Conservation (phyloP, 768 basidiomycete genomes). For the Paxillus rubicundulus region DNA sequence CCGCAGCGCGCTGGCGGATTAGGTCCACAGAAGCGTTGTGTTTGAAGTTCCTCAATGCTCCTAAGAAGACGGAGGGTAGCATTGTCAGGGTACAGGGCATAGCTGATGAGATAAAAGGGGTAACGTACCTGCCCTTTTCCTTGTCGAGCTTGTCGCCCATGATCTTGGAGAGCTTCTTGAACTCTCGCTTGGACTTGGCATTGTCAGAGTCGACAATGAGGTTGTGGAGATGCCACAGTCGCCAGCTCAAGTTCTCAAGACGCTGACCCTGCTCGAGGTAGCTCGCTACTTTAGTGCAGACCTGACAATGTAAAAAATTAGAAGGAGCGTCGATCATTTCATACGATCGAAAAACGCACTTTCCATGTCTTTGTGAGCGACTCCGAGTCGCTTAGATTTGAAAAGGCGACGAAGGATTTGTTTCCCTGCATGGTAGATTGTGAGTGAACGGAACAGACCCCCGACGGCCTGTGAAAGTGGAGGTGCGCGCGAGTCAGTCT, state of each 20-base stretch:
- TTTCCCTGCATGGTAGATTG: constrained; percentile 56
- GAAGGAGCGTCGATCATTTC: neutral
- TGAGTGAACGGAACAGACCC: too few relatives aligned
- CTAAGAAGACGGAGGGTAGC: constrained; percentile 37
- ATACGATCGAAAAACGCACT: constrained; percentile 39
- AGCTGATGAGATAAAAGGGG: neutral
- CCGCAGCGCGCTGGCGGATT: constrained; percentile 74
- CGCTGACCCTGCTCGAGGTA: constrained; percentile 89
- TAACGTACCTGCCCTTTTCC: constrained; percentile 81
- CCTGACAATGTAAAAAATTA: constrained; percentile 39
- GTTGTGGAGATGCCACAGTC: constrained; percentile 89
- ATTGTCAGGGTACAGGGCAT: constrained; percentile 16
- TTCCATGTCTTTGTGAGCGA: constrained; percentile 90
- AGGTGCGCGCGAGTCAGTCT: constrained; percentile 21
- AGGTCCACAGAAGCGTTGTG: constrained; percentile 78
- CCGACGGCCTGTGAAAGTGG: too few relatives aligned
- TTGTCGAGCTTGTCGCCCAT: constrained; percentile 94
- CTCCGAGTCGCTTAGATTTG: constrained; percentile 82
- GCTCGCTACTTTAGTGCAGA: constrained; percentile 87
- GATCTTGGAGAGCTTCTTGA: constrained; percentile 82
- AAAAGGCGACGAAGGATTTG: constrained; percentile 93
- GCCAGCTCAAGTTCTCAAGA: constrained; percentile 90
- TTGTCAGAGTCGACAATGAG: constrained; percentile 91
- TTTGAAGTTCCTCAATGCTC: constrained; percentile 81
- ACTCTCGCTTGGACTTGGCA: constrained; percentile 82